Base-by-base conservation (phyloP, 306 rosid genomes). In the Sicyos edulis region DNA sequence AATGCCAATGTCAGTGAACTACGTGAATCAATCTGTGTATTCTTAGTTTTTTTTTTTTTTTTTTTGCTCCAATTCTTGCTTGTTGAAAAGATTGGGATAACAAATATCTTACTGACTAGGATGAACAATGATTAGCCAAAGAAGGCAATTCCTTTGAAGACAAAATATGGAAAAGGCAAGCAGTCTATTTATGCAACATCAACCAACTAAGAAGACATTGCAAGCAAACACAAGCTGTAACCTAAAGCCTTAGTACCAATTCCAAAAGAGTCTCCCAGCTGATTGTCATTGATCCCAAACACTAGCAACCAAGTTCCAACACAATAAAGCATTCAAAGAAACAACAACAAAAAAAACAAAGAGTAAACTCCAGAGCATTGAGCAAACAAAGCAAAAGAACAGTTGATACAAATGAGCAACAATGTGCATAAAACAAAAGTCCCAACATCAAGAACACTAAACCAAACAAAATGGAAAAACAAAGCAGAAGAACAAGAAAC, bases 401-500 rank as follows among this genome's bases (percentile, higher is more conserved):
- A 19, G n/a, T 21, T 0, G 12, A 7, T 20, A 65, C 52, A 44
- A 8, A 63, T 37, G 37, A n/a, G 8, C 5, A 19, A 67, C 72
- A 67, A 67, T 47, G 72, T 11, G 11, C 0, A 42, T 21, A 26
- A 65, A 69, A 69, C 8, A 12, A 44, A 69, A 69, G 73, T 50
- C 50, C 73, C 37, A 50, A 14, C 54, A 44, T 7, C 15, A 56
- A 34, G 57, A 51, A 54, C 53, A 26, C 68, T 42, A 20, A 4
- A 42, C 54, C 15, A 24, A 44, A 54, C 50, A 57, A 50, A 29
- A 47, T 20, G 49, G 7, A 54, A 6, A 58, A 17, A 37, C 53
- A 26, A 60, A 7, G 45, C 7, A 4, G 21, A 13, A 47, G 56
- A 56, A 32, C 71, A 64, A 70, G 77, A 76, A 70, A 47, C 55